Evolutionary conservation across 176 grass and related monocot genomes (phyloP).

Genomic region (Oryza brachyantha): DNA sequence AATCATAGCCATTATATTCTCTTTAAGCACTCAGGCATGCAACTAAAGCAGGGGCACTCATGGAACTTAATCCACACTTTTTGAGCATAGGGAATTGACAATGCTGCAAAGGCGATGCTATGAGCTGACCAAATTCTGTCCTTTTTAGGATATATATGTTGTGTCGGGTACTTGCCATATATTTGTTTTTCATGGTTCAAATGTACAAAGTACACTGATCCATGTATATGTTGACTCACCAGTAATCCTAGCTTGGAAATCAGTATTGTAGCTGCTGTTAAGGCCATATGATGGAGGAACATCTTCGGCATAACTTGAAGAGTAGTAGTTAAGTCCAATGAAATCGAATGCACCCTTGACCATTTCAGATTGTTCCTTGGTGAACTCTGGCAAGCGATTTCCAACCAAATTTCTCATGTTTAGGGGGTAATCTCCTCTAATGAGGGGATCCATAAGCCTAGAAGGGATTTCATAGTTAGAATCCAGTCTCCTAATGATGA

Average conservation of each 20-base stretch:
- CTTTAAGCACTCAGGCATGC: too few species aligned
- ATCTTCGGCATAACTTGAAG: constrained; percentile 25
- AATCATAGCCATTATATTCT: too few species aligned
- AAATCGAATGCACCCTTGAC: constrained; percentile 30
- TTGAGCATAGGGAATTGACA: too few species aligned
- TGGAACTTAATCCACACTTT: too few species aligned
- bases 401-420: constrained; percentile 37
- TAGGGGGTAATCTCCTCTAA: constrained; percentile 35
- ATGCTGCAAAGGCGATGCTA: too few species aligned
- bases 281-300: constrained; percentile 21
- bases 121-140: too few species aligned
- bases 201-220: too few species aligned
- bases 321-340: constrained; percentile 61
- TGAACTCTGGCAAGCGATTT: constrained; percentile 44
- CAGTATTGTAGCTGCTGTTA: constrained; percentile 20
- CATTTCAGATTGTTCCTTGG: constrained; percentile 38
- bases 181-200: too few species aligned
- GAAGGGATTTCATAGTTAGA: background rate
- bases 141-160: too few species aligned
- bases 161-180: too few species aligned
- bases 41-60: too few species aligned
- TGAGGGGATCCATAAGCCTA: constrained; percentile 57
- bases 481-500: background rate
- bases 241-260: constrained; percentile 27
- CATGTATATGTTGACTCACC: background rate